Percentiles rank a stretch among this genome's conserved stretches.
These are phyloP conservation scores for Orobanche coerulescens DNA, from an alignment of 257 asterid species.

Conservation along the genomic window DNA sequence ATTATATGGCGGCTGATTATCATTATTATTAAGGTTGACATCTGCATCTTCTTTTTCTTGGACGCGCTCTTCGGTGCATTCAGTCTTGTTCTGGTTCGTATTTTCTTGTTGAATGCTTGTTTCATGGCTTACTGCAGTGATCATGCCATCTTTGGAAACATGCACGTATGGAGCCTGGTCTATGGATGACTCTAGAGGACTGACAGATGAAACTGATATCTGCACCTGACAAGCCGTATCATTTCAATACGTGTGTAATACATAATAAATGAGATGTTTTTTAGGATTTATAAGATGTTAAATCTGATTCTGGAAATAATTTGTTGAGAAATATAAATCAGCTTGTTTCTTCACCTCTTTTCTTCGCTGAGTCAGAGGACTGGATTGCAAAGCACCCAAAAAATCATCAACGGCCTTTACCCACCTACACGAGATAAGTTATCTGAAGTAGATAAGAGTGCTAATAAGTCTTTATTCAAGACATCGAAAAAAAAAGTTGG, in stretches of 20 bases:
- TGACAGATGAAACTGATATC: conserved; percentile 32
- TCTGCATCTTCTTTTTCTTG: conserved; percentile 10
- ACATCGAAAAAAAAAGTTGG: no score
- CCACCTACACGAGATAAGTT: conserved; percentile 50
- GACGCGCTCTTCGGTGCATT: conserved; percentile 13
- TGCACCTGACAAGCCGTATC: conserved; percentile 20
- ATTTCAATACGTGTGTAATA: background rate
- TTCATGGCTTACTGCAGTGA: conserved; percentile 38
- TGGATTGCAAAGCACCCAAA: conserved; percentile 47
- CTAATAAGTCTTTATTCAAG: background rate
- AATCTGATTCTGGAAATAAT: no score
- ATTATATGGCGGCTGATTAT: background rate
- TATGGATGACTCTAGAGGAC: conserved; percentile 44
- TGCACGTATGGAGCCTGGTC: conserved; percentile 62
- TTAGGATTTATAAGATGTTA: no score
- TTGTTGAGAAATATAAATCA: background rate
- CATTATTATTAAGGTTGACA: background rate
- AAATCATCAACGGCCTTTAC: conserved; percentile 85
- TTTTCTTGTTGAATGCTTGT: conserved; percentile 22
- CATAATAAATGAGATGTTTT: no score
- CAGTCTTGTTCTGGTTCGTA: conserved; percentile 17
- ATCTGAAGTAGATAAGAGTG: conserved; percentile 6
- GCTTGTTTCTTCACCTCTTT: conserved; percentile 30
- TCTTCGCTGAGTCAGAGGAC: conserved; percentile 39
- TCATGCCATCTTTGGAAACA: conserved; percentile 41